phyloP scores from a whole-genome alignment of 2,329 filamentous ascomycete genomes.

The Dactylellina haptotyla region DNA sequence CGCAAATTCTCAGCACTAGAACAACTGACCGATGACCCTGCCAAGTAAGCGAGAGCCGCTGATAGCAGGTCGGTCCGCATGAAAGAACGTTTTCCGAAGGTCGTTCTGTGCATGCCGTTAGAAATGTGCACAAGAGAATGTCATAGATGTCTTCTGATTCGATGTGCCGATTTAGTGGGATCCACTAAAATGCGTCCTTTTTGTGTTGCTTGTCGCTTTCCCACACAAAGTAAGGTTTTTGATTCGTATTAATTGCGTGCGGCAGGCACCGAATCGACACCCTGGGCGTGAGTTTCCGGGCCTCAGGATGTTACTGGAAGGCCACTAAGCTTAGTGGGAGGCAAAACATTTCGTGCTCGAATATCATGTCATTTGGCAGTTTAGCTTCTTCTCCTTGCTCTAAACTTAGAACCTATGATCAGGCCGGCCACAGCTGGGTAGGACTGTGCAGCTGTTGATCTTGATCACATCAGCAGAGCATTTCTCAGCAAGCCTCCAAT shows the following conservation, averaged over 20 bases:
- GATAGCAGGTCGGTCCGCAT: conserved; percentile 17
- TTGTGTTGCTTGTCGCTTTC: conserved; percentile 42
- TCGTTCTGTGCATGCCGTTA: conserved; percentile 1
- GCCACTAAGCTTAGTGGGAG: too few species aligned
- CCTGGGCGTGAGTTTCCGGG: too few species aligned
- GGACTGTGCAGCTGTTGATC: conserved; percentile 15
- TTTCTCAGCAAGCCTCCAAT: conserved; percentile 51
- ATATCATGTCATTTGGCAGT: not conserved
- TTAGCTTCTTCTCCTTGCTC: conserved; percentile 7
- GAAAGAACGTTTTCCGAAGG: conserved; percentile 29
- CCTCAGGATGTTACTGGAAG: too few species aligned
- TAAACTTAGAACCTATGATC: conserved; percentile 26
- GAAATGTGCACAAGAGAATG: not conserved
- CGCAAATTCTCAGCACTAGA: conserved; percentile 45
- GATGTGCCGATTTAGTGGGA: conserved; percentile 12
- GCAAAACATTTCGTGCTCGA: conserved; percentile 25
- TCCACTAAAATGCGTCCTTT: conserved; percentile 8
- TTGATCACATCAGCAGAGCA: conserved; percentile 12
- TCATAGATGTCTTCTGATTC: conserved; percentile 17
- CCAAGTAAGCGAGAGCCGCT: conserved; percentile 49
- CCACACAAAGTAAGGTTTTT: conserved; percentile 16
- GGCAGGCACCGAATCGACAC: too few species aligned
- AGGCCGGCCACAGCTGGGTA: conserved; percentile 39
- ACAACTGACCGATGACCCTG: conserved; percentile 17
- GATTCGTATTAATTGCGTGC: conserved; percentile 23